A percentile compares a stretch with the other conserved stretches of the same genome.
phyloP scores from a whole-genome alignment of 495 filamentous ascomycete species.

The Parachaetomium inaequale region DNA sequence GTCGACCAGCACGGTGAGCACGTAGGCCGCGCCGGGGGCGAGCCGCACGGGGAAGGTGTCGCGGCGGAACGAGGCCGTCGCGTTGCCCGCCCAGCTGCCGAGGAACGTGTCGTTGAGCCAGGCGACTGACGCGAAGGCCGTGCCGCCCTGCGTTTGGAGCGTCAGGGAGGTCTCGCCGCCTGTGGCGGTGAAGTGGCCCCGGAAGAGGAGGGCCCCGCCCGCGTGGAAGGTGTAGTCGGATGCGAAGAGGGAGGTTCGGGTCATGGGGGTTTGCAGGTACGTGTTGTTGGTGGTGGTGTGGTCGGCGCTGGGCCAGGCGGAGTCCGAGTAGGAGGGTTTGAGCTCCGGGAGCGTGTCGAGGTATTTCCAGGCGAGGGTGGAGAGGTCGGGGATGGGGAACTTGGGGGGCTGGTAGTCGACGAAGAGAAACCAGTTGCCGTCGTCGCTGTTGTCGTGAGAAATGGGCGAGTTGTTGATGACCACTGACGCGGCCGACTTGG shows the following conservation, averaged over 20 bases:
- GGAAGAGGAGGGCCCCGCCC: conserved; percentile 65
- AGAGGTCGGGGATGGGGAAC: conserved; percentile 53
- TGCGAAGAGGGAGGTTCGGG: conserved; percentile 61
- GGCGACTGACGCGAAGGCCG: conserved; percentile 53
- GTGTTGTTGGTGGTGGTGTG: conserved; percentile 57
- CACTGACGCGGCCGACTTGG: no score
- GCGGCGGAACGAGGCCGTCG: conserved; percentile 40
- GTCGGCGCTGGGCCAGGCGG: conserved; percentile 57
- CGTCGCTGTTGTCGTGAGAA: conserved; percentile 36
- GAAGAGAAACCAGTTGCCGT: conserved; percentile 52
- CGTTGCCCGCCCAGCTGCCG: conserved; percentile 55
- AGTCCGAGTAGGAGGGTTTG: conserved; percentile 60
- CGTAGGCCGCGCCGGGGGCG: conserved; percentile 50
- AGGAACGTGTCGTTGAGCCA: conserved; percentile 56
- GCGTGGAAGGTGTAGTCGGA: conserved; percentile 74
- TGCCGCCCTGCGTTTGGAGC: conserved; percentile 60
- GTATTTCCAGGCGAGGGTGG: conserved; percentile 62
- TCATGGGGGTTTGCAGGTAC: conserved; percentile 47
- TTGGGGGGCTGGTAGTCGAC: conserved; percentile 52
- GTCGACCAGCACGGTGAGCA: conserved; percentile 69
- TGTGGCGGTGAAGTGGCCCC: conserved; percentile 66
- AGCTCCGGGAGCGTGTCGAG: conserved; percentile 69
- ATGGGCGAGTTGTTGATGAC: conserved; percentile 33
- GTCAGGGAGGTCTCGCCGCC: conserved; percentile 57
- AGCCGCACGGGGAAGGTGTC: conserved; percentile 57